Base-by-base conservation (phyloP, 23 red algal genomes). In the Pyropia yezoensis region DNA sequence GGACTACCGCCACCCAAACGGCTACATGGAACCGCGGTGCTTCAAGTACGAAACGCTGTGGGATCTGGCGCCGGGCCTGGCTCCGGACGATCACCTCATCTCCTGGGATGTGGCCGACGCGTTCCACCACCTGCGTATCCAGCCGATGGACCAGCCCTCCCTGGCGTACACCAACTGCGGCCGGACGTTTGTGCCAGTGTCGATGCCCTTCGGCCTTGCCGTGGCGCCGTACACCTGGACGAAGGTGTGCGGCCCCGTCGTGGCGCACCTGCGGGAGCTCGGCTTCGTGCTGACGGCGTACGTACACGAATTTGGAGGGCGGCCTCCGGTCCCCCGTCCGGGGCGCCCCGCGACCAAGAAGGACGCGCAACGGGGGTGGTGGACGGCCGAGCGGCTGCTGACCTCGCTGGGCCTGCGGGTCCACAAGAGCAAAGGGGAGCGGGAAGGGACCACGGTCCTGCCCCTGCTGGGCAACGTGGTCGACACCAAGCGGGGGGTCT, bases 51-150 rank as follows among this genome's bases (percentile, higher is more conserved):
- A 58, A 25, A 67, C 75, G 24, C 53, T 79, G 47, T 2, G 27
- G 49, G n/a, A 2, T 20, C 70, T 79, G 33, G 75, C 62, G n/a
- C 17, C 29, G 49, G 1, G 2, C 12, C 12, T 69, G 1, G 29
- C 24, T 17, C 32, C 22, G 18, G 4, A 16, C 18, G 63, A 79
- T 45, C 49, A 68, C 33, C 27, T 69, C 20, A 14, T 69, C 15
- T 68, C 63, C 7, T 67, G 67, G 49, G 75, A 69, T 1, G 70
- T 69, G 19, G 63, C n/a, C 21, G 61, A 69, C 58, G 63, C 63
- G 7, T 79, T n/a, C n/a, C n/a, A n/a, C n/a, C n/a, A n/a, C n/a
- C n/a, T n/a, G n/a, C n/a, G n/a, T n/a, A n/a, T n/a, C n/a, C n/a
- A n/a, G n/a, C n/a, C n/a, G n/a, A n/a, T n/a, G n/a, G n/a, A n/a